Evolutionary conservation across 1,284 basidiomycete genomes (phyloP), one percentile per base, ranked within the genome.

Genomic region (Cryptococcus sp.): DNA sequence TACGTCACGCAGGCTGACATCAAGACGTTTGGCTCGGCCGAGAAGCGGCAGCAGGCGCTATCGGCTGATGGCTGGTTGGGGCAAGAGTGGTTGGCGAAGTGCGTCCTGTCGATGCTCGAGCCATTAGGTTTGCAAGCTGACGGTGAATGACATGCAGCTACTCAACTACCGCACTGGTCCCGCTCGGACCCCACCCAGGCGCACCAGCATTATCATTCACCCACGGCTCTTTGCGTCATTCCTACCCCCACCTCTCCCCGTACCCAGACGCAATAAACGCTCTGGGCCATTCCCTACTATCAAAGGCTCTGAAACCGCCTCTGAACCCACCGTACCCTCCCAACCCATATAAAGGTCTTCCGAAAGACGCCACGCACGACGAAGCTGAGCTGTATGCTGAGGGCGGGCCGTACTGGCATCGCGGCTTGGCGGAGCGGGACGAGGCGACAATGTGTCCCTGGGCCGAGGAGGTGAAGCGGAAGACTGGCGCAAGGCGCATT

Each of bases 321-420:
- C 85, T 87, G 59, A 88, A 89, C 0, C 84, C 84, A 0, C 91
- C 91, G 0, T 86, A 91, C 70, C 91, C 91, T 3, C 91, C 91
- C 0, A 80, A 87, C 62, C 84, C 86, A 4, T 92, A 93, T 70
- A 85, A 86, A 1, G 89, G 88, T 13, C 75, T 95, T 16, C 93
- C 93, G 1, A 64, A 71, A 3, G 81, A 84, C 42, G 81, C 88
- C 3, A 88, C 87, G 0, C 63, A 66, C 0, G 86, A 86, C 54
- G 93, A 96, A 75, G 72, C 80, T 6, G 82, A 84, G 47, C 74
- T 96, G 47, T 94, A 93, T 71, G 84, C 81, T 16, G 75, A 82
- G 0, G 86, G 91, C 53, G 93, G 93, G 0, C 91, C 90, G 20
- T 76, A 91, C 52, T 96, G 93, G 93, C 93, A 92, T 75, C 84